Conservation (phyloP, 116 monocot genomes). For the Papilionanthe hybrid region DNA sequence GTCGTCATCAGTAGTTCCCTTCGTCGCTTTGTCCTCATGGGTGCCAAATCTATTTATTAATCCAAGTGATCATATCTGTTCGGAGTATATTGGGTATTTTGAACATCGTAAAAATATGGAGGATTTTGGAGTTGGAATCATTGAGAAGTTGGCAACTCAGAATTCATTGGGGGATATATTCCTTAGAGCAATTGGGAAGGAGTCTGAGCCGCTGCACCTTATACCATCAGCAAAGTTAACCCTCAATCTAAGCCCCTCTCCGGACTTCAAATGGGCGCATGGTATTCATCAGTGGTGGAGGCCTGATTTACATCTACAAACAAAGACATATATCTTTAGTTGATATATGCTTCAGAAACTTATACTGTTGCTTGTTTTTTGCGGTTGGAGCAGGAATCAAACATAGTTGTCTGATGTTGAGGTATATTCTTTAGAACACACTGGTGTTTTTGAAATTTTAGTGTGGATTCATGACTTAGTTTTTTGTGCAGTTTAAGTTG, state of each 20-base stretch:
- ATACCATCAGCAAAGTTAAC: conserved; percentile 78
- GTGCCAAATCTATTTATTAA: conserved; percentile 77
- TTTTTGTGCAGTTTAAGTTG: too few relatives aligned
- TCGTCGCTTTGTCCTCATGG: conserved; percentile 54
- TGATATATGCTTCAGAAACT: not conserved
- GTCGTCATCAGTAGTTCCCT: conserved; percentile 27
- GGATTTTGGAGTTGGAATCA: conserved; percentile 67
- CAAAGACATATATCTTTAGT: conserved; percentile 25
- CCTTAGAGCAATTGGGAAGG: conserved; percentile 53
- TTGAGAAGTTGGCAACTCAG: conserved; percentile 77
- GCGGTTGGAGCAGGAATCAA: not conserved
- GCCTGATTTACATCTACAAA: conserved; percentile 48
- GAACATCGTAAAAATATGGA: conserved; percentile 81
- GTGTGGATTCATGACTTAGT: too few relatives aligned
- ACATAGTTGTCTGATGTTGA: too few relatives aligned
- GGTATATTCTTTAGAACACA: too few relatives aligned
- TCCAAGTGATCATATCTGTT: conserved; percentile 65
- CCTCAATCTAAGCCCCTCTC: conserved; percentile 52
- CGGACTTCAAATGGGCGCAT: conserved; percentile 74
- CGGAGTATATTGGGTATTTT: conserved; percentile 89
- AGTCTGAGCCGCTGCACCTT: conserved; percentile 71
- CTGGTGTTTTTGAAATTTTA: too few relatives aligned
- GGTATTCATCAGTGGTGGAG: conserved; percentile 94
- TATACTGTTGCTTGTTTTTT: not conserved
- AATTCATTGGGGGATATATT: conserved; percentile 71